Base-by-base conservation (phyloP, 768 basidiomycete species). In the Rhizopogon salebrosus region DNA sequence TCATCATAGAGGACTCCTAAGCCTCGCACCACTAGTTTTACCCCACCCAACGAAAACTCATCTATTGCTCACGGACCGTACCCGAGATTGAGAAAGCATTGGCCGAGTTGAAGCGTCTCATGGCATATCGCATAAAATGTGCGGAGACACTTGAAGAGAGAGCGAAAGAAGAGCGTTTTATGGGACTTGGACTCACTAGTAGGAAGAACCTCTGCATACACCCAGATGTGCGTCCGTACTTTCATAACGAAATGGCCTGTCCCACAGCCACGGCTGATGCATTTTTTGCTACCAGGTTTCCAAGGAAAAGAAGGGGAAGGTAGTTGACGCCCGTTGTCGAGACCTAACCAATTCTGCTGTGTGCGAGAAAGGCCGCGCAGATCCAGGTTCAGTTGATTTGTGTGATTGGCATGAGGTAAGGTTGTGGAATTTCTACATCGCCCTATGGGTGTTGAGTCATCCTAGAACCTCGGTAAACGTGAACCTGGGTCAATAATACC, bases 31-130 rank as follows among this genome's bases (percentile, higher is more conserved):
- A 67, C 56, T 67, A 97, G 93, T 95, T 92, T 71, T 90, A 93
- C 68, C 90, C 93, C 20, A 88, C 87, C 6, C 85, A 86, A 55
- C 81, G 97, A 55, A 98, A 98, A 69, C 84, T 99, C 53, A 87
- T 99, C 56, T 99, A 99, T 69, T 99, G 97, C 69, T 98, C 97
- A 9, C 94, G 97, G 62, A 99, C 97, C 9, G 97, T 99, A 8
- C 97, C 97, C 3, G 97, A 99, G 72, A 99, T 99, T 58, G 97
- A 99, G 69, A 99, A 99, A 67, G 97, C 95, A 0, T 75, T 99
- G 53, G 84, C 94, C 3, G 97, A 99, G 71, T 72, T 99, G 65
- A 97, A 98, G 67, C 76, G 95, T 46, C 72, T 99, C 20, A 91
- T 99, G 83, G 83, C 82, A 23, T 98, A 98, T 69, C 85, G 97